Evolutionary conservation across 805 yeast genomes (phyloP).

Genomic region (Candida endomychidarum): DNA sequence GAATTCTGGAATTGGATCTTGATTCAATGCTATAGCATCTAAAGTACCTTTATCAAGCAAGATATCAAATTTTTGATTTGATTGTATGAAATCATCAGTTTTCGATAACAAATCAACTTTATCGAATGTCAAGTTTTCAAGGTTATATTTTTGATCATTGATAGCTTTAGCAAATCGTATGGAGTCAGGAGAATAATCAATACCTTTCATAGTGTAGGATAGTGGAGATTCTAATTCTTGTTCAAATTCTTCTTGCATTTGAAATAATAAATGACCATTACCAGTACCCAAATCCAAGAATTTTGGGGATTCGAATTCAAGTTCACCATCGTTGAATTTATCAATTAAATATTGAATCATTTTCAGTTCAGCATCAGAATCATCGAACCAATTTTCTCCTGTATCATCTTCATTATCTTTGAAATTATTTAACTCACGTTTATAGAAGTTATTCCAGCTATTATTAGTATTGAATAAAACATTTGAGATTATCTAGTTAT

Average conservation of each 20-base stretch:
- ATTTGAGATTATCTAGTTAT: not conserved
- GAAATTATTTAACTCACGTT: conserved; percentile 70
- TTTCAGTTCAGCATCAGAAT: conserved; percentile 85
- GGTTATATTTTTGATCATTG: conserved; percentile 38
- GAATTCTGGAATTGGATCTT: conserved; percentile 43
- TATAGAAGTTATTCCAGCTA: conserved; percentile 87
- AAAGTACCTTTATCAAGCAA: conserved; percentile 92
- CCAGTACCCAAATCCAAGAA: conserved; percentile 93
- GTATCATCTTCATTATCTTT: conserved; percentile 74
- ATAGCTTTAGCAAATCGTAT: conserved; percentile 70
- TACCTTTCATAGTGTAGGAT: conserved; percentile 46
- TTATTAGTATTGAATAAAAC: conserved; percentile 18
- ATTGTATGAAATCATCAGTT: conserved; percentile 35
- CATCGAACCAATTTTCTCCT: conserved; percentile 97
- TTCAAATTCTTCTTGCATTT: conserved; percentile 63
- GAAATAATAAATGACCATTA: conserved; percentile 85
- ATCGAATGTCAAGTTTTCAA: conserved; percentile 49
- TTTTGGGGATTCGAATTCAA: conserved; percentile 26
- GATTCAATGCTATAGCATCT: conserved; percentile 93
- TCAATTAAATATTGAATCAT: conserved; percentile 72
- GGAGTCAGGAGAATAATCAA: conserved; percentile 86
- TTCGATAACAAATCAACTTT: conserved; percentile 66
- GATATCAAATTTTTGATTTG: conserved; percentile 56
- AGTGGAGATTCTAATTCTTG: conserved; percentile 24
- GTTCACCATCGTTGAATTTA: conserved; percentile 36